Percentiles rank a stretch among this genome's conserved stretches.
These are phyloP conservation scores for Colletotrichum sp. DNA, from an alignment of 2,329 filamentous ascomycete species.

Conservation along the genomic window DNA sequence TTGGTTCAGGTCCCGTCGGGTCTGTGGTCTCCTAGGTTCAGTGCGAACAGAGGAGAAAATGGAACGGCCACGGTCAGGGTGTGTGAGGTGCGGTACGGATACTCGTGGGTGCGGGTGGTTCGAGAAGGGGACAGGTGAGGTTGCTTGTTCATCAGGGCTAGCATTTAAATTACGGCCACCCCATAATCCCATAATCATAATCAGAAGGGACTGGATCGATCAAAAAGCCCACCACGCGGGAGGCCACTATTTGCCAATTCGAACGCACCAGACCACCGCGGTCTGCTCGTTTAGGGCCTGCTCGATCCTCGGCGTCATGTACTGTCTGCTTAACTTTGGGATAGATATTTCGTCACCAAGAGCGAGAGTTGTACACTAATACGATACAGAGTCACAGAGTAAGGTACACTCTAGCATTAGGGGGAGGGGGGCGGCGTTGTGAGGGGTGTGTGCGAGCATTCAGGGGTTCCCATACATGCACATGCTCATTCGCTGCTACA, in stretches of 20 bases:
- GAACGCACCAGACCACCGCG: not conserved
- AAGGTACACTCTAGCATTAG: not conserved
- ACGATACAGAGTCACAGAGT: not conserved
- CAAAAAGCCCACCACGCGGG: slow-evolving; percentile 2
- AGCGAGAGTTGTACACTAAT: not conserved
- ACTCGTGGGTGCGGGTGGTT: not conserved
- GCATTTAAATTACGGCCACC: slow-evolving; percentile 22
- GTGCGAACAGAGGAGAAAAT: not conserved
- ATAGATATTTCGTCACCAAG: not conserved
- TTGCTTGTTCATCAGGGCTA: slow-evolving; percentile 15
- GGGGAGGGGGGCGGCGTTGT: not conserved
- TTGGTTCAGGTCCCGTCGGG: not conserved
- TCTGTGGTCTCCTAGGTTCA: not conserved
- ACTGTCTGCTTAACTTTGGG: not conserved
- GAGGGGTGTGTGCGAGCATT: slow-evolving; percentile 2
- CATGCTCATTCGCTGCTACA: slow-evolving; percentile 2
- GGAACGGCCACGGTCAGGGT: not conserved
- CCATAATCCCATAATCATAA: slow-evolving; percentile 18
- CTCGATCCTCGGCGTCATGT: not conserved
- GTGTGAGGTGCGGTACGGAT: not conserved
- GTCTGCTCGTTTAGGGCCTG: not conserved
- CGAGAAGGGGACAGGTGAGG: slow-evolving; percentile 16
- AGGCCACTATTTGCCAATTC: slow-evolving; percentile 8
- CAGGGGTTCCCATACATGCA: slow-evolving; percentile 19
- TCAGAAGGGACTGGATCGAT: slow-evolving; percentile 9